phyloP scores from a whole-genome alignment of 805 yeast species.

The Candida broadrunensis region DNA sequence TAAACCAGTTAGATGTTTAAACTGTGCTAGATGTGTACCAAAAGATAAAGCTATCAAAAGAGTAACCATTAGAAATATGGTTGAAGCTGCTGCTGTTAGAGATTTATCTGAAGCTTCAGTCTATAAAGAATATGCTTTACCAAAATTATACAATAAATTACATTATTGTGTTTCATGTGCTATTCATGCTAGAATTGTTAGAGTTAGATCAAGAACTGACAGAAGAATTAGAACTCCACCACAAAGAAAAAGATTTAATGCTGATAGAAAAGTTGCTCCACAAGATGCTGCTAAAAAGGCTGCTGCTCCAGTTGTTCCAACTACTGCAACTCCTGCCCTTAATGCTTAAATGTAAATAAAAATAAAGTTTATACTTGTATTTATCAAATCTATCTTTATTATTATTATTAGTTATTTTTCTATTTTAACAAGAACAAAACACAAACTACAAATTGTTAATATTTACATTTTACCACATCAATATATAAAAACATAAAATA shows the following conservation, averaged over 20 bases:
- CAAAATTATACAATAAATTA: constrained; percentile 99
- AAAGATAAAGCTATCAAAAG: constrained; percentile 99
- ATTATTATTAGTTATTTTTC: too few relatives aligned
- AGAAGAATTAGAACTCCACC: constrained; percentile 99
- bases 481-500: too few relatives aligned
- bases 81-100: constrained; percentile 99
- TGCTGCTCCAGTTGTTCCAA: too few relatives aligned
- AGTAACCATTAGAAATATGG: constrained; percentile 99
- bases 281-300: constrained; percentile 97
- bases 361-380: neutral
- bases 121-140: constrained; percentile 98
- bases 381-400: neutral
- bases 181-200: constrained; percentile 99
- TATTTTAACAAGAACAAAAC: too few relatives aligned
- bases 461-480: too few relatives aligned
- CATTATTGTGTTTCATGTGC: constrained; percentile 99
- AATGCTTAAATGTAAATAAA: too few relatives aligned
- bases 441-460: too few relatives aligned
- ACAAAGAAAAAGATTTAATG: constrained; percentile 97
- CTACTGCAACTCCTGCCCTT: too few relatives aligned
- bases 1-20: constrained; percentile 98
- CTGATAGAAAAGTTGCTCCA: constrained; percentile 94
- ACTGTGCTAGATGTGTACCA: constrained; percentile 99
- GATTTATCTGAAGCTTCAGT: constrained; percentile 99
- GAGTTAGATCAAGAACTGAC: constrained; percentile 99